Base-by-base conservation (phyloP, 768 basidiomycete genomes). In the Macrolepiota albuminosa region DNA sequence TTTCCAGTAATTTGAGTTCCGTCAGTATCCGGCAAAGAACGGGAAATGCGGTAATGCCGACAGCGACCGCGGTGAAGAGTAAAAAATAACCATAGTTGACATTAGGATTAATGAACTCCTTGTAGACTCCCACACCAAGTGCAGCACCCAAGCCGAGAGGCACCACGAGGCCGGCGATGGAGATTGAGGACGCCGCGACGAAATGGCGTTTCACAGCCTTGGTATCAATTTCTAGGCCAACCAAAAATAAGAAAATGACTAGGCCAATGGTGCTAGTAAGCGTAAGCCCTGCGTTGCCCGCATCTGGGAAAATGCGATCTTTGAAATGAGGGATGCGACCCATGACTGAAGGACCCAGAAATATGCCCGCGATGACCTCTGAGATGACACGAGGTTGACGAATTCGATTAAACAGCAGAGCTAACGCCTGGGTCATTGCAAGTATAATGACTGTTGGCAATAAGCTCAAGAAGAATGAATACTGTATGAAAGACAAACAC, bases 321-420 rank as follows among this genome's bases (percentile, higher is more conserved):
- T 72, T 77, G 75, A 94, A 96, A 39, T 77, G 69, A 0, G 90
- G 92, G 56, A 94, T 92, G 21, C 84, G 84, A 4, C 92, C 92
- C 81, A 92, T 84, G 10, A 89, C 83, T 0, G 84, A 79, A 1
- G 85, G 85, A 43, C 94, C 95, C 14, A 98, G 79, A 29, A 98
- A 68, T 63, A 98, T 86, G 21, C 96, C 96, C 0, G 87, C 93
- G 57, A 98, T 84, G 61, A 97, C 89, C 70, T 98, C 95, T 52
- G 94, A 87, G 52, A 97, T 94, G 60, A 98, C 95, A 21, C 87
- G 80, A 3, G 96, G 96, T 66, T 98, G 95, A 40, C 84, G 85
- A 40, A 96, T 83, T 55, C 80, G 85, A 5, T 76, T 70, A 24
- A 97, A 78, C 51, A 82, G 57, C n/a, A 90, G 71, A 1, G 83